Base-by-base conservation (phyloP, 441 rosid genomes). In the Francoa sonchifolia region DNA sequence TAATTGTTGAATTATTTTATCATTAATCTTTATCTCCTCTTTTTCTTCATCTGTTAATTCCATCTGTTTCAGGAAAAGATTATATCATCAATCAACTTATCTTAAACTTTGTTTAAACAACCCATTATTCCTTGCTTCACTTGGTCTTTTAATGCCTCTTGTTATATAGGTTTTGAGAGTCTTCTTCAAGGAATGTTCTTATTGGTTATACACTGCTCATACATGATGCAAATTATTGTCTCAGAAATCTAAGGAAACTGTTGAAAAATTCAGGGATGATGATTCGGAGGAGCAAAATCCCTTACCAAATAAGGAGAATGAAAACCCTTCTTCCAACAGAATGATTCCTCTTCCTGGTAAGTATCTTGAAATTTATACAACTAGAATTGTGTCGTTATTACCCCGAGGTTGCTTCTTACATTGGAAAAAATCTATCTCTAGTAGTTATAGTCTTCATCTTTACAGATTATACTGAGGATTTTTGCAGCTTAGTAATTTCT, bases 311-410 rank as follows among this genome's bases (percentile, higher is more conserved):
- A 60, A 47, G 55, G 64, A 54, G 52, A 54, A 7, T 14, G 31
- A 40, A 40, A 63, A 57, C n/a, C n/a, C n/a, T 49, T 44, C 57
- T 26, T 41, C 35, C 18, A 37, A 64, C 10, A 50, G 44, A 56
- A 23, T 14, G 12, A 21, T 37, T 27, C 52, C 46, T 34, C 12
- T 50, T 49, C 47, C 68, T 39, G 79, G 87, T 78, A 65, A 60
- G 35, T 19, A 37, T 37, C 19, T 41, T 21, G 44, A 22, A 15
- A 41, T 8, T 49, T 22, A 34, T 26, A 20, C 21, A 13, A 32
- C 18, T 39, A 28, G 18, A 40, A n/a, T 42, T 44, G 22, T 20
- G 18, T 44, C 6, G 41, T 48, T 15, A 6, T 15, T 4, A 34
- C 9, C 22, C 4, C 8, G 30, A 33, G n/a, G 38, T 44, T 42